Evolutionary conservation across 345 rosid species (phyloP), one percentile per base, ranked within the genome.

Genomic region (Eucalyptus curtisii): DNA sequence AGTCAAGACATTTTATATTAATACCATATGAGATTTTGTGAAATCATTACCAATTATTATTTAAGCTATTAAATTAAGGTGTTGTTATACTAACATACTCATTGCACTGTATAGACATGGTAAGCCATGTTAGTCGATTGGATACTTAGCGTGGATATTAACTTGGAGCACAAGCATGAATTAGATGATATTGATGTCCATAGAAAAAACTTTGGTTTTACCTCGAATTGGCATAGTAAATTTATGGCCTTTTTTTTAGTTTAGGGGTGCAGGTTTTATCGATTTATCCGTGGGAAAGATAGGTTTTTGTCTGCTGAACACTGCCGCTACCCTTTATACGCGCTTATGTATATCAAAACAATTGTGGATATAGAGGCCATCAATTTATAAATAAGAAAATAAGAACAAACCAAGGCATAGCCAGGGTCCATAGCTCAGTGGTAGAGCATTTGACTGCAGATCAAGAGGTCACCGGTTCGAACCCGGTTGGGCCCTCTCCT

Each of bases 371-470:
- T 17, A 7, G 7, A 15, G 10, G 12, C 1, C 3, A 7, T 15
- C 0, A n/a, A 64, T 7, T 3, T 4, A 3, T 40, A 20, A 37
- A 37, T 10, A 2, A 9, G 3, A 3, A 19, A 17, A 10, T 3
- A 11, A 37, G 11, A 40, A 20, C 12, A 0, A 1, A 0, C 0
- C 0, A 1, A 1, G 0, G 4, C 8, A 20, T 2, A 2, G 0
- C 15, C 1, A 5, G 95, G 94, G 95, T 94, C 93, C 93, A 92
- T 96, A 93, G 96, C 96, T 96, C 95, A 94, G 97, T 94, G 95
- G 97, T 96, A 94, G 97, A 95, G 96, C 95, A 95, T 91, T 94
- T 93, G 96, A 94, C 95, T 95, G 95, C 94, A 94, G 97, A 93
- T 95, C 95, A 92, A 94, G 92, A 94, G 97, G 95, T 94, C 96